Base-by-base conservation (phyloP, 495 filamentous ascomycete species). In the Evernia prunastri region DNA sequence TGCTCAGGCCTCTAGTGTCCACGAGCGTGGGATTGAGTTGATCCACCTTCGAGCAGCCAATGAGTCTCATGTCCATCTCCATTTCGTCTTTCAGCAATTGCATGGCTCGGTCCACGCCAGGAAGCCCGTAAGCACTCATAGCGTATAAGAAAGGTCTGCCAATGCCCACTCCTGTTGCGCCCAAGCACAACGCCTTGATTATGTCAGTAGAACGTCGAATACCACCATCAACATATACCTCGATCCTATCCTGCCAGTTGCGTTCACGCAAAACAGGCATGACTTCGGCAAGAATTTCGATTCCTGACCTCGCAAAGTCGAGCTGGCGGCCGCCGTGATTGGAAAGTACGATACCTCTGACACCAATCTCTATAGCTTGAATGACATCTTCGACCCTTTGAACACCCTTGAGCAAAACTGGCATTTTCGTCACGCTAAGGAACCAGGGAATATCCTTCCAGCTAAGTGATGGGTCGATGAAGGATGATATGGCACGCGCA, bases 391-490 rank as follows among this genome's bases (percentile, higher is more conserved):
- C 94, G 49, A 96, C 90, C 61, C 93, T 82, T 78, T 97, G 94
- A 36, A 98, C 92, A 63, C 94, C 94, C 80, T 98, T 97, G 67
- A 98, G 86, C 51, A 96, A 79, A 69, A 98, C 96, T 49, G 94
- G 94, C 94, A 98, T 96, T 68, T 87, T 88, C 49, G 94, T 98
- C 72, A 97, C 90, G 61, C 82, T 85, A 63, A 83, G 79, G 81
- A 98, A 97, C 91, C 91, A 97, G 37, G 92, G 89, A 66, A 97
- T 90, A 73, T 97, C 95, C 67, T 88, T 88, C 94, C 94, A 98
- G 60, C 83, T 87, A 12, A 98, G 84, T 6, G 78, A 75, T 3
- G 94, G 95, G 78, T 97, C 94, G 78, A 98, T 97, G 78, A 97
- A 99, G 47, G 85, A 89, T 40, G 90, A 95, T 69, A 97, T 99